A percentile compares a stretch with the other conserved stretches of the same genome.
Evolutionary conservation across 2,329 filamentous ascomycete genomes (phyloP).

Genomic region (Hymenoscyphus linearis): DNA sequence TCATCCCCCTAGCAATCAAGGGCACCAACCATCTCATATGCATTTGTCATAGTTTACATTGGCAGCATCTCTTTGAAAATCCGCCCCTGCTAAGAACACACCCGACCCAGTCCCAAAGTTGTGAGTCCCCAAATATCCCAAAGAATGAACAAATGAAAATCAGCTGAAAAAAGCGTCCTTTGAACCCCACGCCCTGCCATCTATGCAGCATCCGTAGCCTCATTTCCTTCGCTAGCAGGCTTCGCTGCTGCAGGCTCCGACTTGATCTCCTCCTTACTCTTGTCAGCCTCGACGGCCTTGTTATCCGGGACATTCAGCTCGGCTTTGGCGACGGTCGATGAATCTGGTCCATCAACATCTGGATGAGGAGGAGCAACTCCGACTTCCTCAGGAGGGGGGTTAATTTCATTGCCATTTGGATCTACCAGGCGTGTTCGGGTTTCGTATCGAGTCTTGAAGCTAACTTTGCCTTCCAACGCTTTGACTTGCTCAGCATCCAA

Average conservation of each 20-base stretch:
- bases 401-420: slow-evolving; percentile 69
- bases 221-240: slow-evolving; percentile 58
- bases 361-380: slow-evolving; percentile 32
- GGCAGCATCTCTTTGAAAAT: background rate
- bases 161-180: slow-evolving; percentile 1
- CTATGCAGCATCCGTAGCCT: slow-evolving; percentile 38
- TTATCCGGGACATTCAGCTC: slow-evolving; percentile 35
- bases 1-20: background rate
- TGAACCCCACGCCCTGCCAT: background rate
- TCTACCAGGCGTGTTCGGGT: slow-evolving; percentile 86
- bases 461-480: slow-evolving; percentile 82
- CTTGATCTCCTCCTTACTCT: slow-evolving; percentile 53
- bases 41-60: background rate
- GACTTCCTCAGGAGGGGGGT: slow-evolving; percentile 19
- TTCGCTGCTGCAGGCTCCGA: slow-evolving; percentile 41
- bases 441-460: slow-evolving; percentile 93
- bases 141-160: background rate
- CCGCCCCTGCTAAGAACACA: background rate
- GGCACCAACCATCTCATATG: background rate
- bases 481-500: slow-evolving; percentile 79
- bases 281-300: slow-evolving; percentile 42
- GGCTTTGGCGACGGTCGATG: slow-evolving; percentile 46
- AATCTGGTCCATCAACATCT: slow-evolving; percentile 51
- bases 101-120: background rate
- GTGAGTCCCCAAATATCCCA: background rate